Percentiles rank a stretch among this genome's conserved stretches.
Conservation (phyloP, 345 rosid species). For the Acer campestre region DNA sequence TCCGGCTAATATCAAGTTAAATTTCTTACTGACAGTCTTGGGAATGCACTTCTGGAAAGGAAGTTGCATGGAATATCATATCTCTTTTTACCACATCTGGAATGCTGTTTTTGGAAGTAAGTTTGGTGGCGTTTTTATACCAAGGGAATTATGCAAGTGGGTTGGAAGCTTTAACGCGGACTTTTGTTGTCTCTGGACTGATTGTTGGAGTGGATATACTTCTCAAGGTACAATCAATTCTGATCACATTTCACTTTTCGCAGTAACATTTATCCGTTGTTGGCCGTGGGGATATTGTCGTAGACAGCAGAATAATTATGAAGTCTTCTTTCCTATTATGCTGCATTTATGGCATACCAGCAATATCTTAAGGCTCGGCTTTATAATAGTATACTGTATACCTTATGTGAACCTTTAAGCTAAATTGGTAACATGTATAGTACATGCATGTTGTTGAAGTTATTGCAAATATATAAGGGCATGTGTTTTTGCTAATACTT, state of each 20-base stretch:
- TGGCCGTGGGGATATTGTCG: not conserved
- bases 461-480: not conserved
- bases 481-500: not conserved
- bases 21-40: slow-evolving; percentile 52
- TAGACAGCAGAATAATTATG: not conserved
- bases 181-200: slow-evolving; percentile 75
- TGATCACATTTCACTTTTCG: not conserved
- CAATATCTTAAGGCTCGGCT: not conserved
- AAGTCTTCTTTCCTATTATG: not conserved
- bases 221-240: slow-evolving; percentile 62
- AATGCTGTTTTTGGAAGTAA: slow-evolving; percentile 91
- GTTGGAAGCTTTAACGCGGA: slow-evolving; percentile 68
- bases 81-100: slow-evolving; percentile 85
- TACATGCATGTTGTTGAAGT: slow-evolving; percentile 2
- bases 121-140: slow-evolving; percentile 89
- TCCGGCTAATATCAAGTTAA: not conserved
- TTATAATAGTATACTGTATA: slow-evolving; percentile 2
- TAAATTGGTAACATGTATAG: not conserved
- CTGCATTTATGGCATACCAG: not conserved
- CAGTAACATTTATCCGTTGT: not conserved
- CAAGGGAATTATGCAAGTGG: slow-evolving; percentile 91
- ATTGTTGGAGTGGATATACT: slow-evolving; percentile 77
- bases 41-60: slow-evolving; percentile 85
- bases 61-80: slow-evolving; percentile 76
- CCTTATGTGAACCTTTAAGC: not conserved